Conservation (phyloP, 2,329 filamentous ascomycete species). For the Colletotrichum chlorophyti region DNA sequence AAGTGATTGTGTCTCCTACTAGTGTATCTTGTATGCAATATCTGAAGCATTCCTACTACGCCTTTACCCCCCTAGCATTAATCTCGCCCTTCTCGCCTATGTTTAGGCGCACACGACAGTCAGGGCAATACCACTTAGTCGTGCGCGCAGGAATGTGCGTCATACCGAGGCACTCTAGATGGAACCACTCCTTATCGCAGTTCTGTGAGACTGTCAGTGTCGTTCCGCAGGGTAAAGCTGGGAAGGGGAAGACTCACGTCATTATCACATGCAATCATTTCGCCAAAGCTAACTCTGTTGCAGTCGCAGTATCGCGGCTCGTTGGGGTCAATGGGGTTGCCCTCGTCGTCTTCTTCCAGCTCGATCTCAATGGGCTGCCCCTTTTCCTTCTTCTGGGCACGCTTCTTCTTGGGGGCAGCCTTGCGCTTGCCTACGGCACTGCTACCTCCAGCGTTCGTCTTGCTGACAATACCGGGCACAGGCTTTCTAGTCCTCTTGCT, state of each 20-base stretch:
- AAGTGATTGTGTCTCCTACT: not conserved
- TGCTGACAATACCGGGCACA: slow-evolving; percentile 74
- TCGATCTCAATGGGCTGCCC: slow-evolving; percentile 53
- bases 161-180: slow-evolving; percentile 78
- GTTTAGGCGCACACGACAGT: slow-evolving; percentile 70
- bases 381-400: slow-evolving; percentile 56
- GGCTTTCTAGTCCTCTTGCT: slow-evolving; percentile 71
- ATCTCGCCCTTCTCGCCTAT: slow-evolving; percentile 71
- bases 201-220: slow-evolving; percentile 53
- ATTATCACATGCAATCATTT: slow-evolving; percentile 86
- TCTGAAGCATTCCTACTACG: slow-evolving; percentile 34
- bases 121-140: slow-evolving; percentile 85
- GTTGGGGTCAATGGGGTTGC: slow-evolving; percentile 74
- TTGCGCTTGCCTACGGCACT: slow-evolving; percentile 76
- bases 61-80: slow-evolving; percentile 62
- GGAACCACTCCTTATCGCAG: slow-evolving; percentile 87
- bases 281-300: slow-evolving; percentile 80
- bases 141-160: slow-evolving; percentile 72
- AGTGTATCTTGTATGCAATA: not conserved
- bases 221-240: too few relatives aligned
- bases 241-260: slow-evolving; percentile 62
- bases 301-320: slow-evolving; percentile 82
- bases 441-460: slow-evolving; percentile 65
- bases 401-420: slow-evolving; percentile 71
- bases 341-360: slow-evolving; percentile 69